Conservation (phyloP, 2,329 filamentous ascomycete genomes). For the Mollisia scopiformis region DNA sequence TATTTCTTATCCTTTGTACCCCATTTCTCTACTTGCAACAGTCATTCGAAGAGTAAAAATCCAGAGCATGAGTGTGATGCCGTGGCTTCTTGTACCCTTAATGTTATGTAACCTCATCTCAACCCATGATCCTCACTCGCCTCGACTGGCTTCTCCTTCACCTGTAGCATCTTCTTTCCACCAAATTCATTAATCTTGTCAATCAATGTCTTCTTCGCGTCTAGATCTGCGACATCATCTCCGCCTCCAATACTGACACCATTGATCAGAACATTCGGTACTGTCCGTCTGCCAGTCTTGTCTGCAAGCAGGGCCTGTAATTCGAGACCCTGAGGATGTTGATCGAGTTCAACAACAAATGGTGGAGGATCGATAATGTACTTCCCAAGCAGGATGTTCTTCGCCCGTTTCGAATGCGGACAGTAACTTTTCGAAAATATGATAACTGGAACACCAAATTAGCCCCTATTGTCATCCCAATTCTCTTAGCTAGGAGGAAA, state of each 20-base stretch:
- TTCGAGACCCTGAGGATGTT: slow-evolving; percentile 71
- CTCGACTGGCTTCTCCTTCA: slow-evolving; percentile 6
- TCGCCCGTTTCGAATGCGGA: slow-evolving; percentile 82
- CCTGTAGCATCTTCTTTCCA: slow-evolving; percentile 56
- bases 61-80: too few relatives aligned
- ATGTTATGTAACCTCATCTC: slow-evolving; percentile 1
- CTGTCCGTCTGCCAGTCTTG: slow-evolving; percentile 80
- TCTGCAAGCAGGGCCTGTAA: slow-evolving; percentile 74
- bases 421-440: slow-evolving; percentile 97
- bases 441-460: slow-evolving; percentile 66
- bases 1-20: neutral
- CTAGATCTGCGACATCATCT: slow-evolving; percentile 79
- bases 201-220: slow-evolving; percentile 66
- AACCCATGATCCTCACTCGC: slow-evolving; percentile 7
- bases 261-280: slow-evolving; percentile 90
- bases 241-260: slow-evolving; percentile 88
- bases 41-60: too few relatives aligned
- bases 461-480: neutral
- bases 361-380: slow-evolving; percentile 84
- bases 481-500: slow-evolving; percentile 18
- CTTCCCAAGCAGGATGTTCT: slow-evolving; percentile 79
- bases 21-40: neutral
- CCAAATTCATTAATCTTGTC: slow-evolving; percentile 75
- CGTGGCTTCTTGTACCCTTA: too few relatives aligned
- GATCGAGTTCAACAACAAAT: slow-evolving; percentile 87